Conservation (phyloP, 768 basidiomycete species). For the Naganishia friedmannii region DNA sequence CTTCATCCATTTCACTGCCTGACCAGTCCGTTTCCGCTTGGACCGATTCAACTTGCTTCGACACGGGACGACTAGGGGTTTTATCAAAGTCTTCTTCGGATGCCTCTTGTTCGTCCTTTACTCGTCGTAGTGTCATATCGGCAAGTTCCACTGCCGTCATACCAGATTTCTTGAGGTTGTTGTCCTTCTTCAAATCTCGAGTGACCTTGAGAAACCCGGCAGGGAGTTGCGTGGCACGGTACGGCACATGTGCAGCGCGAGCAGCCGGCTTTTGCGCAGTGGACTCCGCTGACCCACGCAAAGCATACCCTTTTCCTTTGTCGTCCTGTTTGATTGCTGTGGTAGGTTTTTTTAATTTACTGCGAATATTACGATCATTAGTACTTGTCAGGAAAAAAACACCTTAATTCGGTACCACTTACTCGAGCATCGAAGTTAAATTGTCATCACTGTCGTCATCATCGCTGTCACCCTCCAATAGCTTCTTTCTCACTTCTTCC, state of each 20-base stretch:
- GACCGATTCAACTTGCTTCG: neutral
- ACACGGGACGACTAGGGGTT: neutral
- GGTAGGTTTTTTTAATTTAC: neutral
- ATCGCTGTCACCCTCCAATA: neutral
- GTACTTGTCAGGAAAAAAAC: neutral
- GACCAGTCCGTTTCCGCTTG: neutral
- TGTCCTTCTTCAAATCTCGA: constrained; percentile 16
- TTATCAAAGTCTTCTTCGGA: neutral
- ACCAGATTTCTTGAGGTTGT: neutral
- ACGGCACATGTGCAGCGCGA: neutral
- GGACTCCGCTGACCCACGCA: neutral
- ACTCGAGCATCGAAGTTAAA: constrained; percentile 2
- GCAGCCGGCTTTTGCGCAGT: neutral
- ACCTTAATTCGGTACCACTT: neutral
- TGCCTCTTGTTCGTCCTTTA: constrained; percentile 5
- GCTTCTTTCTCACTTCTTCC: constrained; percentile 8
- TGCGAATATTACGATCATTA: neutral
- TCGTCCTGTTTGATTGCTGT: neutral
- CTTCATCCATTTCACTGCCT: neutral
- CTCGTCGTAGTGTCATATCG: neutral
- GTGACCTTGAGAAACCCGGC: neutral
- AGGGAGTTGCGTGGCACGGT: constrained; percentile 4
- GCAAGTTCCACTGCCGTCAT: constrained; percentile 10
- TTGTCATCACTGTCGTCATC: constrained; percentile 17
- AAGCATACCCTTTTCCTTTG: neutral